Conservation (phyloP, 192 early-diverging fungal species). For the Entophlyctis luteolus region DNA sequence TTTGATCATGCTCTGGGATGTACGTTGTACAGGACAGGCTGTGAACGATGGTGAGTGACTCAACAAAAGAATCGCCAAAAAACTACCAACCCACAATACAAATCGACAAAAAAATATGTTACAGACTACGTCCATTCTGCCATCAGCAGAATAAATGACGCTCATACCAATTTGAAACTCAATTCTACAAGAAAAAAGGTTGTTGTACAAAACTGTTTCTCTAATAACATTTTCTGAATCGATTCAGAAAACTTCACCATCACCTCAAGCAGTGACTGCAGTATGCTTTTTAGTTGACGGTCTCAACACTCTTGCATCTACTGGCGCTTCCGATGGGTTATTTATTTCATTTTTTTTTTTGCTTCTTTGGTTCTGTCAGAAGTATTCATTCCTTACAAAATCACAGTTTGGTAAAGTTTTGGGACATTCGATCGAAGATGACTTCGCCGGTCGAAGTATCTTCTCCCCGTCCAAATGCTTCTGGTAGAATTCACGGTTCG, state of each 20-base stretch:
- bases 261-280: conserved; percentile 49
- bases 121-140: conserved; percentile 36
- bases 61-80: not conserved
- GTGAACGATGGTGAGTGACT: conserved; percentile 28
- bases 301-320: conserved; percentile 51
- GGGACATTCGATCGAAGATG: conserved; percentile 66
- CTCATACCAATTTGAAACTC: conserved; percentile 32
- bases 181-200: conserved; percentile 5
- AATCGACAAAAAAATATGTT: too few relatives aligned
- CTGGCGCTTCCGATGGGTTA: conserved; percentile 65
- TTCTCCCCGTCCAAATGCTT: not conserved
- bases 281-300: conserved; percentile 47
- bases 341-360: not conserved
- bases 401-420: conserved; percentile 67
- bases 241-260: not conserved
- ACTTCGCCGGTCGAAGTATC: not conserved
- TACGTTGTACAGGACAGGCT: conserved; percentile 52
- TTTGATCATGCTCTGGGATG: conserved; percentile 71
- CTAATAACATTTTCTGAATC: not conserved
- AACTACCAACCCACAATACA: too few relatives aligned
- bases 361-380: not conserved
- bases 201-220: not conserved
- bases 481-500: conserved; percentile 14
- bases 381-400: conserved; percentile 21
- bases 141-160: conserved; percentile 43